A percentile compares a stretch with the other conserved stretches of the same genome.
These are phyloP conservation scores for Heracleum sosnowskyi DNA, from an alignment of 129 eudicot species.

Conservation along the genomic window DNA sequence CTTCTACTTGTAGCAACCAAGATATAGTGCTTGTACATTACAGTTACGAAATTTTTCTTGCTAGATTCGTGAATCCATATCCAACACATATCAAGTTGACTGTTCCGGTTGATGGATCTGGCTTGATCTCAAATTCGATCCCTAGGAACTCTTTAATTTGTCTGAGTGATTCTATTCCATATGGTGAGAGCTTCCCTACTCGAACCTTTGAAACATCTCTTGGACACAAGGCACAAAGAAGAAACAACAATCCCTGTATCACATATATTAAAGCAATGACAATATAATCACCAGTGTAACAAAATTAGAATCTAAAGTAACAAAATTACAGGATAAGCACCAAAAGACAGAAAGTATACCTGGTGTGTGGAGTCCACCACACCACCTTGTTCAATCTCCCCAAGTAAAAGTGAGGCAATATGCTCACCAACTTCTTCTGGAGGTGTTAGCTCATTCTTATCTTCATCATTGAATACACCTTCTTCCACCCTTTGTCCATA, in stretches of 20 bases:
- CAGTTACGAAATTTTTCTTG: constrained; percentile 49
- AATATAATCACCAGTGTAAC: background rate
- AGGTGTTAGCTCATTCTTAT: constrained; percentile 65
- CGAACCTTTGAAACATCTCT: constrained; percentile 91
- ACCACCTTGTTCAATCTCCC: constrained; percentile 92
- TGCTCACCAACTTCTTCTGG: constrained; percentile 81
- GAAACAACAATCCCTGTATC: constrained; percentile 86
- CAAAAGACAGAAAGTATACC: constrained; percentile 32
- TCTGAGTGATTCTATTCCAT: constrained; percentile 78
- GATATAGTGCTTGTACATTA: background rate
- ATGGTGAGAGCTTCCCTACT: constrained; percentile 84
- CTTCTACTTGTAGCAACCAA: background rate
- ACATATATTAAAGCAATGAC: background rate
- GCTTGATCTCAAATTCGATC: constrained; percentile 76
- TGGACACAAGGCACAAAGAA: constrained; percentile 89
- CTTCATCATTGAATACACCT: constrained; percentile 46
- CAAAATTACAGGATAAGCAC: background rate
- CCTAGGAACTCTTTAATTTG: constrained; percentile 69
- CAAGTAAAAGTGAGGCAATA: constrained; percentile 62
- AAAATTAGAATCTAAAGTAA: background rate
- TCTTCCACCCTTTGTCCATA: constrained; percentile 49
- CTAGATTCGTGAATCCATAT: constrained; percentile 67
- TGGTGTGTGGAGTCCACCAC: constrained; percentile 94
- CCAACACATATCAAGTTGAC: constrained; percentile 85
- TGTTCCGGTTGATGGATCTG: constrained; percentile 79